phyloP scores from a whole-genome alignment of 768 basidiomycete species.

The Pleurotus eryngii region DNA sequence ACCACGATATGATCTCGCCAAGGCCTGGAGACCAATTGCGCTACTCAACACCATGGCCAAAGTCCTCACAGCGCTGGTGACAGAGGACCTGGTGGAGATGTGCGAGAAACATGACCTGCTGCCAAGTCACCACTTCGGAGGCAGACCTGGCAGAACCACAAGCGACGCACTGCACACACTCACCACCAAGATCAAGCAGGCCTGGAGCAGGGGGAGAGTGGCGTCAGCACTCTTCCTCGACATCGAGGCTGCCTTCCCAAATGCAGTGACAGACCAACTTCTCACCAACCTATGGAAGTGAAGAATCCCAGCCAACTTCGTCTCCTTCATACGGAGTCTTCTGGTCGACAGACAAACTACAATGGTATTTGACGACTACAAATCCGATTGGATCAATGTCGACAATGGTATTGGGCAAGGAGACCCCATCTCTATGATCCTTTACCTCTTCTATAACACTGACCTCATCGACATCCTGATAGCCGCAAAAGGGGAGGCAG shows the following conservation, averaged over 20 bases:
- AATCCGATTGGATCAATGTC: not conserved
- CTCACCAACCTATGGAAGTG: not conserved
- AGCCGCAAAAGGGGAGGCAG: not conserved
- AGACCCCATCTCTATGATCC: not conserved
- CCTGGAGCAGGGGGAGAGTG: slow-evolving; percentile 32
- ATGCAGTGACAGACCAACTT: slow-evolving; percentile 5
- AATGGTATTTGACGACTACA: not conserved
- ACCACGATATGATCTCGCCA: not conserved
- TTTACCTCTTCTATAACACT: not conserved
- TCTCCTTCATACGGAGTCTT: not conserved
- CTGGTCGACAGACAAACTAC: not conserved
- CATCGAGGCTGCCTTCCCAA: slow-evolving; percentile 41
- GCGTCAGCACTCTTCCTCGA: slow-evolving; percentile 36
- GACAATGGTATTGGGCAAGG: not conserved
- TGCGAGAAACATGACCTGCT: too few species aligned
- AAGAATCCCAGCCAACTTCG: not conserved
- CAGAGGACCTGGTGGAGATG: not conserved
- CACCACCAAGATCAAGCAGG: slow-evolving; percentile 30
- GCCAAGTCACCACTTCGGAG: not conserved
- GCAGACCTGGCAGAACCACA: not conserved
- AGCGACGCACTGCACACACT: slow-evolving; percentile 8
- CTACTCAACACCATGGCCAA: not conserved
- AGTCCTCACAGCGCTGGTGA: not conserved
- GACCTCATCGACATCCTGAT: not conserved
- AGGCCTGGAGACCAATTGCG: not conserved